These are phyloP conservation scores for Colletotrichum tropicicola DNA, from an alignment of 2,329 filamentous ascomycete genomes.

Conservation along the genomic window DNA sequence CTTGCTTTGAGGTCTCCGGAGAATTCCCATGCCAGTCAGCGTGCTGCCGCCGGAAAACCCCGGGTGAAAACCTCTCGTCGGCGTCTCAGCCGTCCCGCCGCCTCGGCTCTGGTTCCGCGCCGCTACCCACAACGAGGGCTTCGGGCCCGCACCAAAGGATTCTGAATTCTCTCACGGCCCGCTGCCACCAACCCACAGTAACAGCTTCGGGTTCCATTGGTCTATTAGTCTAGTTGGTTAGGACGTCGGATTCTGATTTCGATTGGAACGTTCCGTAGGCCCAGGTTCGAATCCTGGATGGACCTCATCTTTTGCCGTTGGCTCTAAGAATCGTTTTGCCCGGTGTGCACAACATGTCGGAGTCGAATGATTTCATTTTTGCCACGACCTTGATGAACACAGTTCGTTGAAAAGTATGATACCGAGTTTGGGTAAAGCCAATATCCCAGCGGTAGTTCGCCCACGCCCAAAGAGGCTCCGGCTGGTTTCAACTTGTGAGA, in stretches of 20 bases:
- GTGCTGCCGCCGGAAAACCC: neutral
- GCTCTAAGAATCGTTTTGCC: neutral
- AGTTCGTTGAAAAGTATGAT: too few relatives aligned
- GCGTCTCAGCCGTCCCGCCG: neutral
- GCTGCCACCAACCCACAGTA: neutral
- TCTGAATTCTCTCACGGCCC: neutral
- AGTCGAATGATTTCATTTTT: too few relatives aligned
- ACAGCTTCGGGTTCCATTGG: neutral
- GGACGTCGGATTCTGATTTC: conserved; percentile 30
- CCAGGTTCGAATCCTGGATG: conserved; percentile 32
- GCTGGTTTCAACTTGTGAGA: neutral
- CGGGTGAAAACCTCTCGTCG: neutral
- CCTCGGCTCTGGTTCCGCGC: neutral
- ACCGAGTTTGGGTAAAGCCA: neutral
- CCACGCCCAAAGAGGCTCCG: neutral
- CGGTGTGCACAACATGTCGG: too few relatives aligned
- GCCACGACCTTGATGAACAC: too few relatives aligned
- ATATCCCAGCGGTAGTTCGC: too few relatives aligned
- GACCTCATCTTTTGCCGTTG: conserved; percentile 9
- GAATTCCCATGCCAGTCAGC: too few relatives aligned
- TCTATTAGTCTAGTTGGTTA: conserved; percentile 32
- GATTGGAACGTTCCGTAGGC: conserved; percentile 21
- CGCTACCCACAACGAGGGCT: neutral
- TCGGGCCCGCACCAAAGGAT: neutral
- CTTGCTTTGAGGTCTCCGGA: too few relatives aligned